Evolutionary conservation across 345 rosid species (phyloP), one percentile per base, ranked within the genome.

Genomic region (Eucalyptus virginea): DNA sequence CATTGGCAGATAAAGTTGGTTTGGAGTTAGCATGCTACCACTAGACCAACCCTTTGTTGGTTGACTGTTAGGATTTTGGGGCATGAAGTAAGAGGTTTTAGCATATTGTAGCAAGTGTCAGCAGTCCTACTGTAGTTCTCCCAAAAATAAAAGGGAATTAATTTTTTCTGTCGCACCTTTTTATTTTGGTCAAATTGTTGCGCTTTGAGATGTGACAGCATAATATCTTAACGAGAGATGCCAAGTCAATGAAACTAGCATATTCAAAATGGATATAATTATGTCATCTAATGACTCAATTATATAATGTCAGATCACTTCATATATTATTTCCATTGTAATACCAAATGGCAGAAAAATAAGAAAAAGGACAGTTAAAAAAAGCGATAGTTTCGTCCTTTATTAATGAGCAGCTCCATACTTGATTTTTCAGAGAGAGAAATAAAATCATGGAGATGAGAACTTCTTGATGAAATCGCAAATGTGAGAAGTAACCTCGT

Each of bases 401-500:
- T 77, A 40, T 77, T 40, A 11, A 40, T 11, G 85, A 7, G 30
- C 83, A 77, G 47, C 47, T 40, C 44, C 85, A 77, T 77, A 26
- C 85, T 40, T 40, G 13, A 77, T 4, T 77, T 40, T 21, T 77
- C 1, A 44, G 9, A 11, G 28, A 23, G 17, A 40, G 17, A 11
- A 23, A 12, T 77, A 34, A 9, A 44, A 77, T 77, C 47, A 40
- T 11, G 85, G 85, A 6, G 44, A 65, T 81, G 87, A 88, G 86
- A 91, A 90, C 60, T 90, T 91, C 65, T 86, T 89, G 87, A 93
- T 89, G 87, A 90, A 93, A 24, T 92, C 90, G 32, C 88, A 58
- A 44, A 93, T 93, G 88, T 92, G 93, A 28, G 26, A 21, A 69
- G 85, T 88, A 89, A 91, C 87, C 52, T 93, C 93, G 11, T 86